Evolutionary conservation across 2,329 filamentous ascomycete genomes (phyloP), one percentile per base, ranked within the genome.

Genomic region (Penicillium griseofulvum): DNA sequence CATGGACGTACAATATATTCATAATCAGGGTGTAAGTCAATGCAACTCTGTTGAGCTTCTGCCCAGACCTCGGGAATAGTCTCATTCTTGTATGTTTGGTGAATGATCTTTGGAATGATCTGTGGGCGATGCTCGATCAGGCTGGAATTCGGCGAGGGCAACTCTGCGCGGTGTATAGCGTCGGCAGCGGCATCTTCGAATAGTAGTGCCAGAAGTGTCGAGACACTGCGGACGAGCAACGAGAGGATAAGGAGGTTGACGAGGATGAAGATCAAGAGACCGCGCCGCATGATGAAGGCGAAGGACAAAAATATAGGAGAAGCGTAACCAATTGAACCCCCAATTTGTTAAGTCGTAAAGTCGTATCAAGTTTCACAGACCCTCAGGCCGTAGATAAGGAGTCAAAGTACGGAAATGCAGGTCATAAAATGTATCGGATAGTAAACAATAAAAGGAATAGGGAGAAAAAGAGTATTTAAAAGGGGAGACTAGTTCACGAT

Each of bases 61-160:
- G 78, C 74, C 88, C 88, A 91, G 50, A 85, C 81, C 43, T 75
- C 76, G 0, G 88, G 88, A 37, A 91, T 85, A 41, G 80, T 84
- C 53, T 86, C 82, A 68, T 89, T 90, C 66, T 83, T 84, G 73
- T 89, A 90, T 10, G 87, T 90, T 71, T 90, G 87, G 75, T 90
- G 87, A 54, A 90, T 88, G 67, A 90, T 90, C 74, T 88, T 89
- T 45, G 87, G 87, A 47, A 90, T 89, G 61, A 89, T 70, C 62
- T 85, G 83, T 10, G 81, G 80, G 44, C 77, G 76, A 45, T 79
- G 77, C 58, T 81, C 81, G 61, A 83, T 82, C 60, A 83, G 66
- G 58, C 80, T 82, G 4, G 84, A 84, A 66, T 86, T 85, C 16
- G 84, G 83, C 9, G 84, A 81, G 14, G 86, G 86, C 41, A 90